A percentile compares a stretch with the other conserved stretches of the same genome.
phyloP scores from a whole-genome alignment of 2,329 filamentous ascomycete species.

The Cordyceps tenuipes region DNA sequence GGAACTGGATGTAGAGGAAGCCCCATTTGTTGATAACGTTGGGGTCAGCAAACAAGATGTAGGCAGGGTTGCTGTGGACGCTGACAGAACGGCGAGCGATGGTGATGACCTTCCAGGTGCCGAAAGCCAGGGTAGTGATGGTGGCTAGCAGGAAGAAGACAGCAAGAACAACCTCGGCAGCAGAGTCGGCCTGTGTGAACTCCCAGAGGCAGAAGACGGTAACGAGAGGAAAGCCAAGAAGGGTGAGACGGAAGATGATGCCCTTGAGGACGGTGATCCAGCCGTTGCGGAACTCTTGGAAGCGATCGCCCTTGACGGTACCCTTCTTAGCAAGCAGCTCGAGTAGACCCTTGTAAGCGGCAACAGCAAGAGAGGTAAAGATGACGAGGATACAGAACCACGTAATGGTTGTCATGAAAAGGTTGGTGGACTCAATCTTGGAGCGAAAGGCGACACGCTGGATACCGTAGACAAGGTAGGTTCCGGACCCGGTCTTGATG shows the following conservation, averaged over 20 bases:
- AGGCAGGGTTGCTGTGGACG: constrained; percentile 94
- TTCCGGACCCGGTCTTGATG: constrained; percentile 44
- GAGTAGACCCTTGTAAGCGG: constrained; percentile 71
- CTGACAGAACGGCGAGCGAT: constrained; percentile 80
- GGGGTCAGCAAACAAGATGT: constrained; percentile 95
- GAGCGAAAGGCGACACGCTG: constrained; percentile 82
- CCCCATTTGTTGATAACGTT: constrained; percentile 94
- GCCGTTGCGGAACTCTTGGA: constrained; percentile 87
- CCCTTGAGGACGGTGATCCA: constrained; percentile 92
- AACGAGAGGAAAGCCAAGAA: constrained; percentile 90
- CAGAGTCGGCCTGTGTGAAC: constrained; percentile 75
- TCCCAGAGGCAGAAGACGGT: constrained; percentile 89
- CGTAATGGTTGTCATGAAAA: constrained; percentile 83
- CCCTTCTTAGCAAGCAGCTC: constrained; percentile 66
- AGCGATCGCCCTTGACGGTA: constrained; percentile 77
- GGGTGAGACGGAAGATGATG: constrained; percentile 80
- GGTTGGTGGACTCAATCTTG: constrained; percentile 78
- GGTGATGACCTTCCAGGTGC: constrained; percentile 78
- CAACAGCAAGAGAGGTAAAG: constrained; percentile 62
- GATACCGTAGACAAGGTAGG: constrained; percentile 67
- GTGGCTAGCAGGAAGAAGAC: constrained; percentile 84
- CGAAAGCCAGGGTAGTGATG: constrained; percentile 71
- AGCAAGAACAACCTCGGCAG: constrained; percentile 77
- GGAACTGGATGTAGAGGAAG: constrained; percentile 94
- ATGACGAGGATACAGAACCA: constrained; percentile 84